Percentiles rank a stretch among this genome's conserved stretches.
These are phyloP conservation scores for Prunus kanzakura DNA, from an alignment of 306 rosid genomes.

Conservation along the genomic window DNA sequence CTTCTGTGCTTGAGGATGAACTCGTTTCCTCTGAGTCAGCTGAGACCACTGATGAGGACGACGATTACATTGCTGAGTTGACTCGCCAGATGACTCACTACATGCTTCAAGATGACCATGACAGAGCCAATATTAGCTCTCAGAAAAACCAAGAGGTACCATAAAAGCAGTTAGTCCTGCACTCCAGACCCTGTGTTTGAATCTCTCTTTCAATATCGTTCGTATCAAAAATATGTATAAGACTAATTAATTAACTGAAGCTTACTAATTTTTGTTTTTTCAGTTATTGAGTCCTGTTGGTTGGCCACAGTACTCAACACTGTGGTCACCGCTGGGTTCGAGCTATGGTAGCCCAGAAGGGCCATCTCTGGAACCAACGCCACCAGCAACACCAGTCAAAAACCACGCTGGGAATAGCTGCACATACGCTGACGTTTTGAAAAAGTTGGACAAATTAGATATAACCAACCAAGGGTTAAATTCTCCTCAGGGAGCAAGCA, in stretches of 20 bases:
- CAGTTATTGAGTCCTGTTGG: slow-evolving; percentile 46
- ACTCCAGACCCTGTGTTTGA: too few species aligned
- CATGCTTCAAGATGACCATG: slow-evolving; percentile 45
- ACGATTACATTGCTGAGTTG: slow-evolving; percentile 53
- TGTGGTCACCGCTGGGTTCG: slow-evolving; percentile 49
- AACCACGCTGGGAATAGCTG: slow-evolving; percentile 15
- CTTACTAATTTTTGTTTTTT: not conserved
- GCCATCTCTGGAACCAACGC: slow-evolving; percentile 42
- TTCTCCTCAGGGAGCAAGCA: not conserved
- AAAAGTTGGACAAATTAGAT: slow-evolving; percentile 45
- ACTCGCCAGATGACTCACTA: slow-evolving; percentile 55
- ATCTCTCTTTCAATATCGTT: too few species aligned
- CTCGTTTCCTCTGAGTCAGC: slow-evolving; percentile 26
- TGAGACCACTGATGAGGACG: slow-evolving; percentile 24
- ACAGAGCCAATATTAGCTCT: slow-evolving; percentile 17
- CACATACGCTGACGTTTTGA: slow-evolving; percentile 12
- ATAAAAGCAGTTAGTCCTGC: too few species aligned
- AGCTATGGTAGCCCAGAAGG: slow-evolving; percentile 48
- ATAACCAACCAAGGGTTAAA: slow-evolving; percentile 13
- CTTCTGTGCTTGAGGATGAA: not conserved
- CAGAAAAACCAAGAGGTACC: slow-evolving; percentile 36
- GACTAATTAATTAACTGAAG: not conserved
- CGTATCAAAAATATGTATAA: not conserved
- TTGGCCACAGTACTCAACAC: slow-evolving; percentile 33
- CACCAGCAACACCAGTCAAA: slow-evolving; percentile 26